Evolutionary conservation across 352 stramenopile genomes (phyloP), one percentile per base, ranked within the genome.

Genomic region (Pythium sukuiense): DNA sequence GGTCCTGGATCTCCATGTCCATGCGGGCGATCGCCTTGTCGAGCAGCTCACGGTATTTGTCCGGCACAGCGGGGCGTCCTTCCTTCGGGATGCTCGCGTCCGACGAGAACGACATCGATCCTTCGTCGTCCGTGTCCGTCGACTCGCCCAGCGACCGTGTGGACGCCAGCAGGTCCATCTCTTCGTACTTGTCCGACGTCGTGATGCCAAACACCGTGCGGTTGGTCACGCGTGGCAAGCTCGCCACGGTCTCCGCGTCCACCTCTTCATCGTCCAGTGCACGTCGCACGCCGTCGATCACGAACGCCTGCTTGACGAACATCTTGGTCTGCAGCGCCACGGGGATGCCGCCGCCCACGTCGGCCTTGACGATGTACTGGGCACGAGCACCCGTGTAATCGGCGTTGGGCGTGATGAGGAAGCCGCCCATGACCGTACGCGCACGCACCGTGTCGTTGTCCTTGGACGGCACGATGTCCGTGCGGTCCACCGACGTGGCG

Each of bases 231-330:
- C 61, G 62, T n/a, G 67, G 62, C 46, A 70, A 35, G 16, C 56
- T 33, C 6, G 54, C 50, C 6, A 58, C 24, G 13, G 45, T 3
- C 30, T 55, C n/a, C 50, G 37, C 27, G 18, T 76, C 69, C 14
- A 56, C 39, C 12, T 79, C 59, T n/a, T 84, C 72, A 0, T 90
- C 77, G 24, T 90, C 80, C 13, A 89, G 72, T 30, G 74, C 80
- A 35, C 75, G 80, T 13, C 79, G 79, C 24, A 89, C 43, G 35
- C 74, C 79, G 41, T 89, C 81, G 46, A 89, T 78, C 30, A 90
- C 74, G 41, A 88, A 88, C 27, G 76, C 78, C 57, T 90, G 82
- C 73, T 89, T 90, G 43, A 85, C 72, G 49, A 90, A 87, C 66
- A 90, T 73, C 67, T 88, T 88, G n/a, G 76, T 79, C 63, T 90